Evolutionary conservation across 306 rosid species (phyloP).

Genomic region (Inga oerstediana): DNA sequence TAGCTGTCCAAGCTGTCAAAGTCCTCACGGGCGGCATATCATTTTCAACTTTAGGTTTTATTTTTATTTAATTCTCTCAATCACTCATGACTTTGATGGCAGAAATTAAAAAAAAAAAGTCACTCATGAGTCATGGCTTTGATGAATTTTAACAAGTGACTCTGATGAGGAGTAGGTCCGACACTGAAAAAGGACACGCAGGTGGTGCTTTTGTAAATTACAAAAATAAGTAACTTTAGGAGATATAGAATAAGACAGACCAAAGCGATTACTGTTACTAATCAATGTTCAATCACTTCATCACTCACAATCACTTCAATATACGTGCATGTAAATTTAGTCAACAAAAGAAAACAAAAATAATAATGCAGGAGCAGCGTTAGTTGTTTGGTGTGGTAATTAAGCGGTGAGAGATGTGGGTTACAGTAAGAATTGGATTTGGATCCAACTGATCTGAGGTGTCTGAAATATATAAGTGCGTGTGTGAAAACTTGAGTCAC

Average conservation of each 20-base stretch:
- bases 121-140: background rate
- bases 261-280: background rate
- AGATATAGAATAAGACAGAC: background rate
- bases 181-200: conserved; percentile 1
- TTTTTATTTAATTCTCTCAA: background rate
- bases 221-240: conserved; percentile 7
- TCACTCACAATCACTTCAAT: background rate
- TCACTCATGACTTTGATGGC: background rate
- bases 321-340: background rate
- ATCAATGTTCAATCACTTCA: background rate
- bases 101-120: background rate
- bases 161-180: conserved; percentile 24
- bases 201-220: background rate
- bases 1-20: background rate
- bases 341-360: background rate
- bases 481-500: background rate
- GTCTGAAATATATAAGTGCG: background rate
- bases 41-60: conserved; percentile 29
- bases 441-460: background rate
- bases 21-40: conserved; percentile 40
- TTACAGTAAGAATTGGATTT: background rate
- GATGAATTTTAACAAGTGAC: conserved; percentile 14
- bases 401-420: background rate
- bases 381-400: background rate
- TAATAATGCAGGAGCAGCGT: background rate